Conservation (phyloP, 139 green algal species). For the Volvox reticuliferus region DNA sequence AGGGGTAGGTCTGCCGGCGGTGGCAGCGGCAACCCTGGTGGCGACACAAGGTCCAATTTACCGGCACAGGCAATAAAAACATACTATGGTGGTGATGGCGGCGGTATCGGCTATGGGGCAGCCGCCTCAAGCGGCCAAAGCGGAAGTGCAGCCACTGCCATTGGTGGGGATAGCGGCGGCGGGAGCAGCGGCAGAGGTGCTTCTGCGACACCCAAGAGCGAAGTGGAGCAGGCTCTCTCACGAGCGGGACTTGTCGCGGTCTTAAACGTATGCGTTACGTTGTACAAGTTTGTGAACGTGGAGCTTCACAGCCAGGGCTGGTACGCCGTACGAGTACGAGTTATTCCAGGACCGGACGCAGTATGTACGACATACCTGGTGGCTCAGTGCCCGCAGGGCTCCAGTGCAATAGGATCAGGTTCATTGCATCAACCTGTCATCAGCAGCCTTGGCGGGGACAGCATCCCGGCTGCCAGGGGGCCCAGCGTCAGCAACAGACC, state of each 20-base stretch:
- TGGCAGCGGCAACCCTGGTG: too few species aligned
- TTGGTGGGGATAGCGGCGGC: too few species aligned
- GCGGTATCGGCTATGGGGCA: too few species aligned
- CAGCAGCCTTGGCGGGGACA: not conserved
- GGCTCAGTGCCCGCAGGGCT: not conserved
- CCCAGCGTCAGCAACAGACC: not conserved
- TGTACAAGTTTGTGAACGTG: constrained; percentile 50
- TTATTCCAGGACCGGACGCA: not conserved
- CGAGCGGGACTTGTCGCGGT: constrained; percentile 20
- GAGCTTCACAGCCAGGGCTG: constrained; percentile 51
- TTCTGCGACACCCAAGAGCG: not conserved
- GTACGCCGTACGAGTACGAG: constrained; percentile 38
- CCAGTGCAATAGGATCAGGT: not conserved
- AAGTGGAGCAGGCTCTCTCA: not conserved
- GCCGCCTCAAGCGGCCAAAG: too few species aligned
- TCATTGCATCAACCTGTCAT: not conserved
- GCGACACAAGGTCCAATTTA: not conserved
- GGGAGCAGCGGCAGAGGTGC: not conserved
- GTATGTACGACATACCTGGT: constrained; percentile 10
- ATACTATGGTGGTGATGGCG: too few species aligned
- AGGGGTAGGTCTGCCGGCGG: not conserved
- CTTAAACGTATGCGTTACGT: constrained; percentile 16
- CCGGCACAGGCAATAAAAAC: not conserved
- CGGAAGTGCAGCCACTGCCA: not conserved
- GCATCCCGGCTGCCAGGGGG: not conserved